Conservation (phyloP, 768 basidiomycete species). For the Mycena rebaudengoi region DNA sequence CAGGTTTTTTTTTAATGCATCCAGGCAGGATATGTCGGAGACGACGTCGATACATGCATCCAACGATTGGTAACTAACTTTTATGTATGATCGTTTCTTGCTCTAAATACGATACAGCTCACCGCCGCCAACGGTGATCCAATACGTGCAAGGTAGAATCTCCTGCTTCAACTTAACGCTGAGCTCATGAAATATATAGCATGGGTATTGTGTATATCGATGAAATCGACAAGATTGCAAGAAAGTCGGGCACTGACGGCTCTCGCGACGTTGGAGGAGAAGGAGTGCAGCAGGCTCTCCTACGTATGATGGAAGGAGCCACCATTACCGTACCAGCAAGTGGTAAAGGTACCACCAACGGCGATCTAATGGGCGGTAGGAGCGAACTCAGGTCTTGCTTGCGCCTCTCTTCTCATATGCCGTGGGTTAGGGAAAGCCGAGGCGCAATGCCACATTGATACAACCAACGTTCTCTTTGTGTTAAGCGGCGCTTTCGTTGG, state of each 20-base stretch:
- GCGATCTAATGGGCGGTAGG: constrained; percentile 47
- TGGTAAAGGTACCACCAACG: constrained; percentile 56
- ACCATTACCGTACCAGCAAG: constrained; percentile 84
- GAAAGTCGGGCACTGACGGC: constrained; percentile 71
- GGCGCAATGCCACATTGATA: constrained; percentile 75
- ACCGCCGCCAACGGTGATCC: constrained; percentile 94
- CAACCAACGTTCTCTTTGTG: constrained; percentile 93
- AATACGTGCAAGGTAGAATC: constrained; percentile 74
- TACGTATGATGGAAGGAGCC: constrained; percentile 95
- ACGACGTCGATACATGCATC: constrained; percentile 94
- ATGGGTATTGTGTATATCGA: constrained; percentile 97
- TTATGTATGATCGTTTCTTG: neutral
- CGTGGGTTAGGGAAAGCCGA: constrained; percentile 62
- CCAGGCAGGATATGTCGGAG: constrained; percentile 90
- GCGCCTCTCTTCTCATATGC: neutral
- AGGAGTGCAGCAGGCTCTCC: constrained; percentile 92
- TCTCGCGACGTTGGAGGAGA: constrained; percentile 93
- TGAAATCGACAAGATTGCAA: constrained; percentile 93
- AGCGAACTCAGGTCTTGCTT: constrained; percentile 35
- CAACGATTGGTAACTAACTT: constrained; percentile 71
- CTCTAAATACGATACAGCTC: constrained; percentile 52
- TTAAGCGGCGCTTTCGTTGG: constrained; percentile 96
- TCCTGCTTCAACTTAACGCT: constrained; percentile 2
- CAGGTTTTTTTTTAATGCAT: constrained; percentile 16
- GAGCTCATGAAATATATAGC: constrained; percentile 47